Evolutionary conservation across 352 stramenopile species (phyloP).

Genomic region (Globisporangium middletonii): DNA sequence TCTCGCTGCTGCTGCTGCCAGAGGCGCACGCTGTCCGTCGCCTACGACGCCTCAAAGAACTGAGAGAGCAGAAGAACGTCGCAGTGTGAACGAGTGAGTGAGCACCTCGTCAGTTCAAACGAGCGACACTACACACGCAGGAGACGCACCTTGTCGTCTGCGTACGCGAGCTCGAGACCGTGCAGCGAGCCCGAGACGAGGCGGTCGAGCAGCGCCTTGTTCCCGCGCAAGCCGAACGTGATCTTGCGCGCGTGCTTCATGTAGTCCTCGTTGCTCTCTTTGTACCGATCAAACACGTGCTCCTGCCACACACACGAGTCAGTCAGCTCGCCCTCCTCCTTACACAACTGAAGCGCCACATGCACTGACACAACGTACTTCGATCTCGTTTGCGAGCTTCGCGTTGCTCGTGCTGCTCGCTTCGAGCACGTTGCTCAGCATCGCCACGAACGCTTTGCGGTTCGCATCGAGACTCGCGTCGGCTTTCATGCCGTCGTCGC

Average conservation of each 20-base stretch:
- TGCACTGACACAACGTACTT: constrained; percentile 24
- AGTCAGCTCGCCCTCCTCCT: not conserved
- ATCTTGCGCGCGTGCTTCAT: constrained; percentile 65
- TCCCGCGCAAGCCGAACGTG: constrained; percentile 74
- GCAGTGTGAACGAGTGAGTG: no score
- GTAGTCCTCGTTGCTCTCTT: constrained; percentile 75
- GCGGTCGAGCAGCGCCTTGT: constrained; percentile 51
- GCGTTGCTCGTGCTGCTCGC: constrained; percentile 26
- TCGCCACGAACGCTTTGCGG: constrained; percentile 52
- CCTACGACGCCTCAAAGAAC: no score
- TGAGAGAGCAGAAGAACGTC: no score
- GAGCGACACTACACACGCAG: no score
- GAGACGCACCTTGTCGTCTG: constrained; percentile 45
- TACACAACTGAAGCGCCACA: not conserved
- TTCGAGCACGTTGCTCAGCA: constrained; percentile 58
- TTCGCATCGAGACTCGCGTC: constrained; percentile 50
- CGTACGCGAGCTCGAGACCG: constrained; percentile 69
- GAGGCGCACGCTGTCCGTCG: no score
- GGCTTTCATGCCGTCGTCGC: constrained; percentile 11
- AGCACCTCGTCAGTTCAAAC: no score
- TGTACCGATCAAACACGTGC: constrained; percentile 76
- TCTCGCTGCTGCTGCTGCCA: no score
- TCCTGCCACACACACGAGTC: constrained; percentile 20
- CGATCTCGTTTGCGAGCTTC: constrained; percentile 62
- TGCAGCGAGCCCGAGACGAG: constrained; percentile 60